Conservation (phyloP, 139 green algal species). For the Chlorella sp. region DNA sequence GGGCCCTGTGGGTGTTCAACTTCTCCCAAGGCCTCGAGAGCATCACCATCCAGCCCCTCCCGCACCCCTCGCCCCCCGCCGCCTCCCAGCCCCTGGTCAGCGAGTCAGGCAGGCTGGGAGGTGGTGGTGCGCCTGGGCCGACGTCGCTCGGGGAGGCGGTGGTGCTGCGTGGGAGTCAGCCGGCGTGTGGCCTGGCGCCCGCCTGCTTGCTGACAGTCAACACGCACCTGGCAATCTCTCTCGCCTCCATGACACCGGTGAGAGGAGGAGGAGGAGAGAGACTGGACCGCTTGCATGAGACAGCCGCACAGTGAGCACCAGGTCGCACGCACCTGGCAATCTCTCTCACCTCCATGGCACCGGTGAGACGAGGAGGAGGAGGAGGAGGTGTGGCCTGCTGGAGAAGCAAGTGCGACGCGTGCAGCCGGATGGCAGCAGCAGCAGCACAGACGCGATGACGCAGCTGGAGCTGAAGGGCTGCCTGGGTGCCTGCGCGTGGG, state of each 20-base stretch:
- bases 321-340: conserved; percentile 23
- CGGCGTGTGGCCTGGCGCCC: conserved; percentile 22
- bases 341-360: conserved; percentile 18
- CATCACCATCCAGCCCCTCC: conserved; percentile 25
- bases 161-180: conserved; percentile 16
- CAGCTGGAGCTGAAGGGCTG: not conserved
- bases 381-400: no score
- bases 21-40: conserved; percentile 17
- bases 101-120: not conserved
- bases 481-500: not conserved
- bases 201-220: conserved; percentile 24
- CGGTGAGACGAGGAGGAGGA: conserved; percentile 3
- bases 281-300: no score
- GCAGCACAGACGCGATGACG: not conserved
- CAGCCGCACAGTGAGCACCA: no score
- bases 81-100: not conserved
- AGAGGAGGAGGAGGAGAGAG: not conserved
- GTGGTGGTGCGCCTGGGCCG: not conserved
- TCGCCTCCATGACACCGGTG: conserved; percentile 24
- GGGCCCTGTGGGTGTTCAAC: conserved; percentile 18
- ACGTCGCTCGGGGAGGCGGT: conserved; percentile 19
- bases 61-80: not conserved
- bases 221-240: conserved; percentile 21
- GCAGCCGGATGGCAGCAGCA: not conserved
- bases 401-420: not conserved